Percentiles rank a stretch among this genome's conserved stretches.
These are phyloP conservation scores for Paraphoma sp. DNA, from an alignment of 2,329 filamentous ascomycete species.

Conservation along the genomic window DNA sequence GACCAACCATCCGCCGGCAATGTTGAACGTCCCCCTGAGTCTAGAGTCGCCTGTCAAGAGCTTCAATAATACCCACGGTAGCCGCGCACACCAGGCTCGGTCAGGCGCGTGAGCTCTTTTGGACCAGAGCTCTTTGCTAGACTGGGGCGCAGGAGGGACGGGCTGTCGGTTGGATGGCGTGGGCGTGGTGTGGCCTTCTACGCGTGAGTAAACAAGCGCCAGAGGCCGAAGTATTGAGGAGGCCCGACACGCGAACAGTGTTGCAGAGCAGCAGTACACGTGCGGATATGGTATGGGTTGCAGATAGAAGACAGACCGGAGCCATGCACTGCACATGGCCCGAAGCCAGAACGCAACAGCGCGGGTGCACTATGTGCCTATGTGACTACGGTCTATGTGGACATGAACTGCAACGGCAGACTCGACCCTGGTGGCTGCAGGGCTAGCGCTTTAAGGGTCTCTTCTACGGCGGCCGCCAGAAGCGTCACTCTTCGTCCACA, in stretches of 20 bases:
- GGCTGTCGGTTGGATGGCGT: background rate
- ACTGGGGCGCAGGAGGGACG: background rate
- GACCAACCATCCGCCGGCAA: slow-evolving; percentile 15
- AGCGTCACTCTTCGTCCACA: slow-evolving; percentile 6
- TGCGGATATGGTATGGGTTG: background rate
- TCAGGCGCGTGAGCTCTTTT: slow-evolving; percentile 6
- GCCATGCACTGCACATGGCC: background rate
- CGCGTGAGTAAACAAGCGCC: background rate
- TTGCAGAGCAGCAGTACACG: too few species aligned
- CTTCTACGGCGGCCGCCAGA: slow-evolving; percentile 2
- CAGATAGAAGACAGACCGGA: background rate
- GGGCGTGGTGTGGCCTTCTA: background rate
- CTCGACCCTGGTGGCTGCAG: slow-evolving; percentile 6
- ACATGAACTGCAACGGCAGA: background rate
- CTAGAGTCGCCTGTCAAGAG: slow-evolving; percentile 59
- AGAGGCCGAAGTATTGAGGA: background rate
- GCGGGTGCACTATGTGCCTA: background rate
- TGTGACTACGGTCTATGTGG: background rate
- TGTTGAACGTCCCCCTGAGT: slow-evolving; percentile 12
- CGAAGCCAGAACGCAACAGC: background rate
- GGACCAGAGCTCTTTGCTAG: slow-evolving; percentile 6
- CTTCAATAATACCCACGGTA: slow-evolving; percentile 73
- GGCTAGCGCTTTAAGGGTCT: slow-evolving; percentile 4
- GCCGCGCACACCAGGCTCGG: slow-evolving; percentile 18
- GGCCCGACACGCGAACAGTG: too few species aligned